phyloP scores from a whole-genome alignment of 2,329 filamentous ascomycete genomes.

The Reticulascus tulasneorum region DNA sequence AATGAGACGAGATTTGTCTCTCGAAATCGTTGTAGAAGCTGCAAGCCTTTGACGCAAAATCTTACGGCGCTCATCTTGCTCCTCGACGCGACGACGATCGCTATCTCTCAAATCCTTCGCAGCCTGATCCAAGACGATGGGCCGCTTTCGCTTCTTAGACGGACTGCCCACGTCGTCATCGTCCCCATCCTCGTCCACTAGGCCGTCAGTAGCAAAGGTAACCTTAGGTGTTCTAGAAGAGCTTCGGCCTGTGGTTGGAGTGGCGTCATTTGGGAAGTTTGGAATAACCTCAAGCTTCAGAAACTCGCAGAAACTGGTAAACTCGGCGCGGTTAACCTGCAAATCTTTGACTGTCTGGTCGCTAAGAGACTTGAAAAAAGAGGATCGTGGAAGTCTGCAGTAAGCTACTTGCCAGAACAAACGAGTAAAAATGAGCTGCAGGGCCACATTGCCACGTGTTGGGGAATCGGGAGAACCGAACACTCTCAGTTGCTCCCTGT shows the following conservation, averaged over 20 bases:
- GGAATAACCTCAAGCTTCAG: conserved; percentile 15
- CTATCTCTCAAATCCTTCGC: conserved; percentile 51
- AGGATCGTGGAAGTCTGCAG: neutral
- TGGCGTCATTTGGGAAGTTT: conserved; percentile 4
- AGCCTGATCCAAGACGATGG: conserved; percentile 42
- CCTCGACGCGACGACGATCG: conserved; percentile 48
- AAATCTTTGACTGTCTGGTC: conserved; percentile 19
- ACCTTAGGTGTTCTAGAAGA: neutral
- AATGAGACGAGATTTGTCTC: conserved; percentile 49
- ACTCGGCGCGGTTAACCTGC: conserved; percentile 17
- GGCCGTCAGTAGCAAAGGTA: conserved; percentile 1
- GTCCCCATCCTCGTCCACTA: conserved; percentile 4
- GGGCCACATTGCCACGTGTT: neutral
- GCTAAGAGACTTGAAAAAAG: conserved; percentile 13
- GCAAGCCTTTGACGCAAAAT: conserved; percentile 44
- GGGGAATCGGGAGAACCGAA: too few relatives aligned
- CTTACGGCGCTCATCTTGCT: conserved; percentile 49
- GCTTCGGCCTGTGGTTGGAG: too few relatives aligned
- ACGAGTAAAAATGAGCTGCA: conserved; percentile 1
- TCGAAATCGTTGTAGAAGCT: conserved; percentile 35
- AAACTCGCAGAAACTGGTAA: conserved; percentile 24
- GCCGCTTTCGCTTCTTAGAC: conserved; percentile 43
- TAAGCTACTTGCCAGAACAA: conserved; percentile 9
- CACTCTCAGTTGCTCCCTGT: too few relatives aligned
- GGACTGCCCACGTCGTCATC: conserved; percentile 20